Percentiles rank a stretch among this genome's conserved stretches.
These are phyloP conservation scores for Aechmea fasciata DNA, from an alignment of 176 grass and related monocot genomes.

Conservation along the genomic window DNA sequence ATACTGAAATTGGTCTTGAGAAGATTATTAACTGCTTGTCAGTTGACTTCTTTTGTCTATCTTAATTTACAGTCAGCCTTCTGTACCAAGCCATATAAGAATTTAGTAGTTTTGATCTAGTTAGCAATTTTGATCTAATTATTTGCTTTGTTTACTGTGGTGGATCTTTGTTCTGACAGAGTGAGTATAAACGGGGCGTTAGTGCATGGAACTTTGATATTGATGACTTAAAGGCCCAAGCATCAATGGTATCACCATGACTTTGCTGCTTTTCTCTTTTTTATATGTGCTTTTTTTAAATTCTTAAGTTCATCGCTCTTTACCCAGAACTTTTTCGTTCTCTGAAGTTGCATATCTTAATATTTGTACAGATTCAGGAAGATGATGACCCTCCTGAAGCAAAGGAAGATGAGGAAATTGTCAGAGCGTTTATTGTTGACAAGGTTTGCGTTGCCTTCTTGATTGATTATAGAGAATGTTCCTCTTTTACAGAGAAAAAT, in stretches of 20 bases:
- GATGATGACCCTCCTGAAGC: conserved; percentile 70
- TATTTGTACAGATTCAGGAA: conserved; percentile 51
- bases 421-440: conserved; percentile 35
- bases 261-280: background rate
- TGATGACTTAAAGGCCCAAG: conserved; percentile 95
- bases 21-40: too few species aligned
- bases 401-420: conserved; percentile 82
- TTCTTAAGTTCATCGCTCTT: background rate
- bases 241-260: conserved; percentile 59
- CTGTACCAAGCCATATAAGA: too few species aligned
- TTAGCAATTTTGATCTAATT: background rate
- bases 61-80: too few species aligned
- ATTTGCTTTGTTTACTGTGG: conserved; percentile 9
- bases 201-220: conserved; percentile 99
- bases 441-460: conserved; percentile 36
- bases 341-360: conserved; percentile 14
- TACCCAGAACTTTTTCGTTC: background rate
- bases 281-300: background rate
- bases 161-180: conserved; percentile 39
- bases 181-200: conserved; percentile 96
- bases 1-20: background rate
- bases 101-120: too few species aligned
- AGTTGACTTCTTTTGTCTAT: too few species aligned
- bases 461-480: background rate
- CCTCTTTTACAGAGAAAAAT: background rate